Evolutionary conservation across 331 rosid species (phyloP).

Genomic region (Spiraea crenata): DNA sequence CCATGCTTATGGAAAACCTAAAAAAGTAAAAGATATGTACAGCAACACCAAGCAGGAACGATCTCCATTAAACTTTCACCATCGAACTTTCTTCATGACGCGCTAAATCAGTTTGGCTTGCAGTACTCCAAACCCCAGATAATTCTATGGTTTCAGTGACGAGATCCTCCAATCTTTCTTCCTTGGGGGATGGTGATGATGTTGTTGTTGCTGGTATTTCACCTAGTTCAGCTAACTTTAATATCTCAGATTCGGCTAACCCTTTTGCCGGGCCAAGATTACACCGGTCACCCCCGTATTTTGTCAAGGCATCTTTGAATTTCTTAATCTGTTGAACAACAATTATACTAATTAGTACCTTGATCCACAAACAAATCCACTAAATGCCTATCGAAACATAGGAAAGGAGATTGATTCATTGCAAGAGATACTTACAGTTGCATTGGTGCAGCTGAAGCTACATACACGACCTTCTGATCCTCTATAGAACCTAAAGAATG

Average conservation of each 20-base stretch:
- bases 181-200: constrained; percentile 18
- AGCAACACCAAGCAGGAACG: background rate
- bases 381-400: too few species aligned
- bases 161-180: constrained; percentile 37
- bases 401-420: background rate
- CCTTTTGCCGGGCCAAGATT: constrained; percentile 72
- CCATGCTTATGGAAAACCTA: constrained; percentile 24
- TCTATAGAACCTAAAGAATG: constrained; percentile 77
- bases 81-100: constrained; percentile 24
- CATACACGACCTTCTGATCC: constrained; percentile 74
- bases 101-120: constrained; percentile 12
- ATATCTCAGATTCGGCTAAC: constrained; percentile 61
- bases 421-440: constrained; percentile 59
- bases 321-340: constrained; percentile 58
- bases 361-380: constrained; percentile 4
- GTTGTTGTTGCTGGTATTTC: constrained; percentile 32
- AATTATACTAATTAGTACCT: background rate
- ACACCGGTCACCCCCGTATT: constrained; percentile 59
- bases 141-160: constrained; percentile 23
- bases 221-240: constrained; percentile 41
- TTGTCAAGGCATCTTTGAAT: constrained; percentile 68
- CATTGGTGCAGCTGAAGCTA: constrained; percentile 82
- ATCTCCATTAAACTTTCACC: constrained; percentile 13
- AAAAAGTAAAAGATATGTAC: constrained; percentile 1
- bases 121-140: constrained; percentile 31